Conservation (phyloP, 345 rosid genomes). For the Brassica napus region DNA sequence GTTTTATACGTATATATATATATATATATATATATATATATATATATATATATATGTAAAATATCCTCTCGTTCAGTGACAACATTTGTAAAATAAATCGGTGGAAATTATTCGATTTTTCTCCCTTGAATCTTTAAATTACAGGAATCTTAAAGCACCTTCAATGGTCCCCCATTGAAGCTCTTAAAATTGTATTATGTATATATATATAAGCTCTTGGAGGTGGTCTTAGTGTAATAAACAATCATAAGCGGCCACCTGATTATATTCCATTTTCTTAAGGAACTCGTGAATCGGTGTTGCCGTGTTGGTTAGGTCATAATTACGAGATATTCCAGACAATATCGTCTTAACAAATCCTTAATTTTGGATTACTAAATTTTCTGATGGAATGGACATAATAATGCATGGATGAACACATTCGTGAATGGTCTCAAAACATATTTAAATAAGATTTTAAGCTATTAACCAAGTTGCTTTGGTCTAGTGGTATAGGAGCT, state of each 20-base stretch:
- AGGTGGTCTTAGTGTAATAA: background rate
- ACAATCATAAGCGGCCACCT: conserved; percentile 26
- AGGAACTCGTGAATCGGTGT: conserved; percentile 8
- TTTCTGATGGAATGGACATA: background rate
- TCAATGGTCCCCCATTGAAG: no score
- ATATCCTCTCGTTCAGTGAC: no score
- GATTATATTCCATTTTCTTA: conserved; percentile 8
- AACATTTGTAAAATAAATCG: background rate
- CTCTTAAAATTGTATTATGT: no score
- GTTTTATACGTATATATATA: no score
- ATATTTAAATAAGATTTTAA: conserved; percentile 2
- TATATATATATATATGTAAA: no score
- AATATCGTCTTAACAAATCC: conserved; percentile 35
- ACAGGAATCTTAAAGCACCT: background rate
- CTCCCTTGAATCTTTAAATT: background rate
- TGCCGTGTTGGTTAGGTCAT: conserved; percentile 9
- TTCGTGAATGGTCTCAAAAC: conserved; percentile 32
- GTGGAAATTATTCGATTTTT: background rate
- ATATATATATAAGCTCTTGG: no score
- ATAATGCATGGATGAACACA: conserved; percentile 18
- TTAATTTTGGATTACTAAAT: conserved; percentile 33
- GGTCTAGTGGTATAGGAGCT: no score
- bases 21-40: no score
- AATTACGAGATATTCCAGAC: conserved; percentile 39
- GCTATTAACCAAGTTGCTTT: no score